Percentiles rank a stretch among this genome's conserved stretches.
Evolutionary conservation across 1,284 basidiomycete genomes (phyloP).

Genomic region (Microbotryum intermedium): DNA sequence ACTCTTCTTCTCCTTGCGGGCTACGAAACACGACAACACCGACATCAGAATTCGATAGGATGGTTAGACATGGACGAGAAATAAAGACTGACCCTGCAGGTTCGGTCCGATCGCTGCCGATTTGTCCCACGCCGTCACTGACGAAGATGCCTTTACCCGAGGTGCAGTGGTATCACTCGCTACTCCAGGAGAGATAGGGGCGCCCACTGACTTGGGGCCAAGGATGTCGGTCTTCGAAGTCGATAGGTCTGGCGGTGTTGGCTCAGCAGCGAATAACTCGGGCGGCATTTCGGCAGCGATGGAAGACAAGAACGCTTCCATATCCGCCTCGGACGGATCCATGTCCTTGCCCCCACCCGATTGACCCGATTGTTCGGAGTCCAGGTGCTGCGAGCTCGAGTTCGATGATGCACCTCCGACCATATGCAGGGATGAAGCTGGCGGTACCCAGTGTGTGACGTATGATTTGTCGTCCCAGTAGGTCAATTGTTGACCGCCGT

Average conservation of each 20-base stretch:
- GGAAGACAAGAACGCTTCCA: conserved; percentile 32
- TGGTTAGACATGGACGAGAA: no score
- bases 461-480: conserved; percentile 35
- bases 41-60: not conserved
- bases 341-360: not conserved
- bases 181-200: not conserved
- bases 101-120: no score
- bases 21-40: conserved; percentile 5
- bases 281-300: conserved; percentile 23
- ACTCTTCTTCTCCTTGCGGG: conserved; percentile 51
- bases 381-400: not conserved
- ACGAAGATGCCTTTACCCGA: not conserved
- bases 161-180: not conserved
- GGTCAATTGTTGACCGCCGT: conserved; percentile 22
- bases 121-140: no score
- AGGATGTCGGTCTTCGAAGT: not conserved
- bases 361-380: not conserved
- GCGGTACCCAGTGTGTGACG: conserved; percentile 22
- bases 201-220: no score
- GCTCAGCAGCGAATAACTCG: no score
- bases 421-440: not conserved
- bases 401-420: no score
- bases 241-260: not conserved
- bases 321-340: conserved; percentile 27
- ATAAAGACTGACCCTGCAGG: conserved; percentile 9